Evolutionary conservation across 2,329 filamentous ascomycete species (phyloP), one percentile per base, ranked within the genome.

Genomic region (Ustulina deusta): DNA sequence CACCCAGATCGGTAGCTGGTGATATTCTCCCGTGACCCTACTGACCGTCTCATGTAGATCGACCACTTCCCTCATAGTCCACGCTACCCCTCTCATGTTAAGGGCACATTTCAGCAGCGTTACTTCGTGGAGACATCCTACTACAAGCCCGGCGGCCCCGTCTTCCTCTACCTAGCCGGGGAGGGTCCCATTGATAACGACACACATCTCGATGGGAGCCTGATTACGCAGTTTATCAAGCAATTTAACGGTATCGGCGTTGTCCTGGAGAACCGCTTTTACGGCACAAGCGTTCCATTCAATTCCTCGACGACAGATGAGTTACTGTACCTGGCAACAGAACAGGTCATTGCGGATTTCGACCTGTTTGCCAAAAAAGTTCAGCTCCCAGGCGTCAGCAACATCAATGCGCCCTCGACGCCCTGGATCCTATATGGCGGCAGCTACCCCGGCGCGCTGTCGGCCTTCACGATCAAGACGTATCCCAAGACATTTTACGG

Each of bases 41-140:
- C 60, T 65, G 25, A 69, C 40, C 17, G 15, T 36, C 25, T 54
- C 3, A 46, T 36, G 1, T 48, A 82, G 76, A 83, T 84, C 69
- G 82, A 84, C 68, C 83, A 84, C 73, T 83, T 84, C 56, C 82
- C 80, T 17, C 65, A 79, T 13, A 77, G 73, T 36, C 67, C 65
- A 36, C 57, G 61, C 48, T 68, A 70, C 54, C 70, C 42, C 42
- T 79, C 79, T 6, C 81, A 81, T 69, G 79, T 79, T n/a, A 81
- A 81, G 60, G 83, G 78, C 29, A 88, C 85, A 1, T 88, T 87
- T 73, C 80, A 81, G 65, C 85, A 87, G 75, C 81, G 85, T 44
- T 88, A 86, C 74, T 87, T 84, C 72, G 84, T 87, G 42, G 85
- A 85, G 69, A 79, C 80, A 7, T 81, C 81, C 0, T 86, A 86